Conservation (phyloP, 176 grass and related monocot genomes). For the Triticum timopheevii region DNA sequence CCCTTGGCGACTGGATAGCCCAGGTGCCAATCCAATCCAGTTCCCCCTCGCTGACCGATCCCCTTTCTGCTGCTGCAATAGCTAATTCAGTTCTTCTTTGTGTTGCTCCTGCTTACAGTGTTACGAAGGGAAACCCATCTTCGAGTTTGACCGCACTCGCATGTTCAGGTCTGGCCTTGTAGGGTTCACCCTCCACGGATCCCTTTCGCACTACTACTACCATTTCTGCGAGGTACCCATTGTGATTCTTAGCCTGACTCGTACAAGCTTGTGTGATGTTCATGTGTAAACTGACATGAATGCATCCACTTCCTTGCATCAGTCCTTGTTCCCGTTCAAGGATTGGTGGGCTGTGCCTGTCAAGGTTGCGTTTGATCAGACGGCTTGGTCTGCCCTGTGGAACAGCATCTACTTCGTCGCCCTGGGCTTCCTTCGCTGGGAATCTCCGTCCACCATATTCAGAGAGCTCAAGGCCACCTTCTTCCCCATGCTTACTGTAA, state of each 20-base stretch:
- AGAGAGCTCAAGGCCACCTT: conserved; percentile 82
- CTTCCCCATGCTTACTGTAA: conserved; percentile 97
- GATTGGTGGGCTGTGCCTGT: conserved; percentile 96
- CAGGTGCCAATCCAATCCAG: conserved; percentile 44
- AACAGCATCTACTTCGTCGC: conserved; percentile 92
- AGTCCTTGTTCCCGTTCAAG: conserved; percentile 86
- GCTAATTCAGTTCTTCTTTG: not conserved
- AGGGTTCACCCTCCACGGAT: conserved; percentile 91
- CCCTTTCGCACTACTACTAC: conserved; percentile 97
- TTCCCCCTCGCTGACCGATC: not conserved
- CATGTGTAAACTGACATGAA: not conserved
- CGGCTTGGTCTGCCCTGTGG: conserved; percentile 84
- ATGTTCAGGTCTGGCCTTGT: conserved; percentile 92
- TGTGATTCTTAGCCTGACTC: not conserved
- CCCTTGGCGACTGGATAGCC: conserved; percentile 93
- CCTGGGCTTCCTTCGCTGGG: conserved; percentile 74
- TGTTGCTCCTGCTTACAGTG: conserved; percentile 47
- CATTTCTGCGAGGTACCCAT: conserved; percentile 76
- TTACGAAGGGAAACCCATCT: conserved; percentile 83
- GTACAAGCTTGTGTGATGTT: not conserved
- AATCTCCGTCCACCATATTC: conserved; percentile 75
- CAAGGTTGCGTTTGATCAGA: conserved; percentile 92
- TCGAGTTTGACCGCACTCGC: conserved; percentile 84
- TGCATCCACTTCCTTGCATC: not conserved
- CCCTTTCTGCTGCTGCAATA: not conserved